phyloP scores from a whole-genome alignment of 768 basidiomycete genomes.

The Termitomyces sp. region DNA sequence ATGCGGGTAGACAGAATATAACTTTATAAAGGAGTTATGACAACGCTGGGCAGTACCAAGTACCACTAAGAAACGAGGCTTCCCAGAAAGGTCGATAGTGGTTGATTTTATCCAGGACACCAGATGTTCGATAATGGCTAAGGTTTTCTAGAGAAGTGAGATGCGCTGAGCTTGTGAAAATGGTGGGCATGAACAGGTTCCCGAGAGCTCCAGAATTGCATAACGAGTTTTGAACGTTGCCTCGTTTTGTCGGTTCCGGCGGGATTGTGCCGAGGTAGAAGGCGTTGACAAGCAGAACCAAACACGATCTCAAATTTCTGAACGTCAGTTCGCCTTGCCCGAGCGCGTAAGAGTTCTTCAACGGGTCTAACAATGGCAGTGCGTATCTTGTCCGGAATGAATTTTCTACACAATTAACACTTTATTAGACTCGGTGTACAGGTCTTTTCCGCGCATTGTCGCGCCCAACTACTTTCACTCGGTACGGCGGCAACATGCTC shows the following conservation, averaged over 20 bases:
- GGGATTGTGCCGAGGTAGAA: slow-evolving; percentile 8
- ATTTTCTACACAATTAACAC: slow-evolving; percentile 1
- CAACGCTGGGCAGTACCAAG: too few species aligned
- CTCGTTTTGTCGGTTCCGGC: background rate
- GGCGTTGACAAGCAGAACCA: slow-evolving; percentile 26
- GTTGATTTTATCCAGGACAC: too few species aligned
- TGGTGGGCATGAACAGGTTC: too few species aligned
- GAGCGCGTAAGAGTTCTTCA: slow-evolving; percentile 14
- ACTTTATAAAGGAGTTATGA: too few species aligned
- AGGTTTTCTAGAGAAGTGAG: too few species aligned
- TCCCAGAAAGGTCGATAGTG: too few species aligned
- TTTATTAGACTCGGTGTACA: slow-evolving; percentile 41
- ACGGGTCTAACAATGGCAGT: slow-evolving; percentile 35
- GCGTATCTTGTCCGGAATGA: slow-evolving; percentile 17
- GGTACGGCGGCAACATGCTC: slow-evolving; percentile 24
- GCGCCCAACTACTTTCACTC: slow-evolving; percentile 33
- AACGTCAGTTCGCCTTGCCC: background rate
- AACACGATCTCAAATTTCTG: slow-evolving; percentile 35
- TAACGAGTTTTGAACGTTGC: too few species aligned
- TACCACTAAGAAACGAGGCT: too few species aligned
- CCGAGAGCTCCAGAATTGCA: too few species aligned
- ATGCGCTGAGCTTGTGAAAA: too few species aligned
- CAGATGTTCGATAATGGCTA: too few species aligned
- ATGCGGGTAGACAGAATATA: too few species aligned
- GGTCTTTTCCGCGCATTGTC: slow-evolving; percentile 37